Conservation (phyloP, 2,329 filamentous ascomycete species). For the Penicillium thymicola region DNA sequence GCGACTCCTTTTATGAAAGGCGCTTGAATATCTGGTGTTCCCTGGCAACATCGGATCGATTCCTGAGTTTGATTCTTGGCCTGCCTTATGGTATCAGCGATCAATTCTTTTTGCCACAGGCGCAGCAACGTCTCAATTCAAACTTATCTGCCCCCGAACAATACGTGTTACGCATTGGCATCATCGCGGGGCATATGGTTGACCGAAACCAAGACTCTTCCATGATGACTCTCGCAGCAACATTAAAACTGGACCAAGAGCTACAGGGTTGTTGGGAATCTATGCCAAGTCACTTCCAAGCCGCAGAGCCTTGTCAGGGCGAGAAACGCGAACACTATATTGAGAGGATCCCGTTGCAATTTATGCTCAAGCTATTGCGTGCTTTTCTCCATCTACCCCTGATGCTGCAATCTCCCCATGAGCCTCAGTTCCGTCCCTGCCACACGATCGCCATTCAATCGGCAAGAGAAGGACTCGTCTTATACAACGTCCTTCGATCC, state of each 20-base stretch:
- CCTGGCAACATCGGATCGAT: conserved; percentile 47
- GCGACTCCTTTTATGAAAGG: conserved; percentile 28
- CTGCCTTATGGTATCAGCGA: conserved; percentile 47
- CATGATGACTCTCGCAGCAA: conserved; percentile 37
- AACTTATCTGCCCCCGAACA: conserved; percentile 22
- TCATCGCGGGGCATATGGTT: conserved; percentile 39
- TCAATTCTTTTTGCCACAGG: conserved; percentile 29
- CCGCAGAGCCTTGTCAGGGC: conserved; percentile 18
- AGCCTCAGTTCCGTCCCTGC: conserved; percentile 41
- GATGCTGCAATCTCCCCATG: conserved; percentile 40
- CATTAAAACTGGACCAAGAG: conserved; percentile 43
- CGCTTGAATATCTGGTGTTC: conserved; percentile 41
- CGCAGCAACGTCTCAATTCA: conserved; percentile 21
- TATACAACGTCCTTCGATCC: conserved; percentile 38
- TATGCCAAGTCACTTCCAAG: conserved; percentile 34
- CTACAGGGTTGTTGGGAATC: conserved; percentile 31
- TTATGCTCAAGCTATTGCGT: conserved; percentile 40
- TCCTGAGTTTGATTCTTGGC: conserved; percentile 53
- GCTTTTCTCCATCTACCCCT: conserved; percentile 48
- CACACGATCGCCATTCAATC: conserved; percentile 41
- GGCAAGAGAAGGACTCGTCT: conserved; percentile 40
- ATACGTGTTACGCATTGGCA: conserved; percentile 32
- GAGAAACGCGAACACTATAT: conserved; percentile 28
- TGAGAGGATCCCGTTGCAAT: conserved; percentile 36
- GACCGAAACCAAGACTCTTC: conserved; percentile 42